Evolutionary conservation across 2,329 filamentous ascomycete genomes (phyloP).

Genomic region (Cladosporium sp.): DNA sequence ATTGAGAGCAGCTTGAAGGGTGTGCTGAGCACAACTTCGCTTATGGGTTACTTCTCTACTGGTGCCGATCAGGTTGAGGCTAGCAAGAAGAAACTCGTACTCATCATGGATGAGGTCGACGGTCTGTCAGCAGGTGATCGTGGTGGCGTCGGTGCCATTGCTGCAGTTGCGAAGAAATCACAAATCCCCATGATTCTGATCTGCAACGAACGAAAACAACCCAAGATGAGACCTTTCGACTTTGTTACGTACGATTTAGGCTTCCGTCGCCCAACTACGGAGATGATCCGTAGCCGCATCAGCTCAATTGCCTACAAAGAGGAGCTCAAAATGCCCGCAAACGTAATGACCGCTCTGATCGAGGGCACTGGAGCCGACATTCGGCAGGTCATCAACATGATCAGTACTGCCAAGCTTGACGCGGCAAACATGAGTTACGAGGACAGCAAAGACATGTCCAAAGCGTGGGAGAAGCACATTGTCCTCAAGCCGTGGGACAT

Average conservation of each 20-base stretch:
- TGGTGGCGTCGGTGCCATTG: conserved; percentile 89
- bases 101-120: conserved; percentile 99
- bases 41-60: conserved; percentile 84
- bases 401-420: conserved; percentile 89
- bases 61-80: conserved; percentile 76
- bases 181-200: conserved; percentile 94
- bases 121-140: conserved; percentile 98
- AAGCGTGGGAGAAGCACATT: conserved; percentile 97
- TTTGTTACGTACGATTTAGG: conserved; percentile 76
- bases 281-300: conserved; percentile 86
- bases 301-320: conserved; percentile 95
- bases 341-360: conserved; percentile 87
- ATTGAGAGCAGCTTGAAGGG: conserved; percentile 86
- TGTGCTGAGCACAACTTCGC: conserved; percentile 87
- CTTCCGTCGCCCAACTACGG: conserved; percentile 84
- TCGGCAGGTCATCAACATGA: conserved; percentile 97
- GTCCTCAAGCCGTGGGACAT: conserved; percentile 98
- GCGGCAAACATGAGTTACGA: conserved; percentile 75
- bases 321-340: conserved; percentile 75
- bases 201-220: conserved; percentile 88
- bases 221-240: conserved; percentile 99
- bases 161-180: conserved; percentile 92
- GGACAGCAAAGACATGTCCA: conserved; percentile 88
- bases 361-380: conserved; percentile 96
- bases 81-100: conserved; percentile 84